Evolutionary conservation across 2,329 filamentous ascomycete species (phyloP), one percentile per base, ranked within the genome.

Genomic region (Trichoderma sp.): DNA sequence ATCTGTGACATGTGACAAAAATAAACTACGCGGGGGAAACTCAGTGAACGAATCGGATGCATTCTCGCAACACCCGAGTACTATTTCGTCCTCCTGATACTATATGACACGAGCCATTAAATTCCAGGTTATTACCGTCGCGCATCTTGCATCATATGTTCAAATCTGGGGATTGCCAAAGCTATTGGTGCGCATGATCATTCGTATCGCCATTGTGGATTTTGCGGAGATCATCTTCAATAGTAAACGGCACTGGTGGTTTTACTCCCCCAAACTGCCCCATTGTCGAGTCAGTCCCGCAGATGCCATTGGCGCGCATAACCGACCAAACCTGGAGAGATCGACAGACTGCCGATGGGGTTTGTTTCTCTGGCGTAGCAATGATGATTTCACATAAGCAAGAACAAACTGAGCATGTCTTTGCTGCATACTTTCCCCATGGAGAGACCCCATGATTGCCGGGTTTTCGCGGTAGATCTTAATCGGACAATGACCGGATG

Each of bases 261-360:
- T 45, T n/a, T 50, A 18, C 38, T 64, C 8, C 69, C 29, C 69
- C 35, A 35, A 64, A 18, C 9, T 18, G n/a, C 38, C 59, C 59
- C 69, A 35, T 53, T 53, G 38, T 72, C 33, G 69, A 72, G 35
- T 64, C 69, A 53, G 59, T 50, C 35, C 45, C 38, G 14, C 18
- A 14, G 18, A 41, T 11, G 14, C 18, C n/a, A 72, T 72, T 72
- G 59, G 69, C 14, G 59, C 69, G 59, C 69, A 63, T 72, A 62
- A 64, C 24, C 4, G 35, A 9, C 11, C 33, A n/a, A 45, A 38
- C 11, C 38, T 16, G 12, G 33, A 62, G 18, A 18, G 53, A 71
- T 71, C 68, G 68, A 62, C 68, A 64, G 18, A 53, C 11, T 50
- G 59, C 45, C 59, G 27, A 64, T 53, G 41, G 38, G 7, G n/a